phyloP scores from a whole-genome alignment of 371 early-diverging fungal species.

The Chytridium lagenaria region DNA sequence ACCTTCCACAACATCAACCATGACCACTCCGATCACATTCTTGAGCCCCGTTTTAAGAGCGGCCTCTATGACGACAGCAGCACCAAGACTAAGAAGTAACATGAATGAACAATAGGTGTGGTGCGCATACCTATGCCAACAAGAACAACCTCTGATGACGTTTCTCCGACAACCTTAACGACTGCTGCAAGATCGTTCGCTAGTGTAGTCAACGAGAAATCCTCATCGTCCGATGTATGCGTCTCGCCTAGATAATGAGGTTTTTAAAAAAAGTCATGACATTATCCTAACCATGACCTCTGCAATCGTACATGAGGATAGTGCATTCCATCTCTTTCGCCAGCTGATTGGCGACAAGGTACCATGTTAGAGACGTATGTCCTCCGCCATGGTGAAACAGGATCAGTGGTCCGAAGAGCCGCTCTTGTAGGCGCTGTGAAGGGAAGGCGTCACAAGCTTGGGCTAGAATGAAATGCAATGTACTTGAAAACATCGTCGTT shows the following conservation, averaged over 20 bases:
- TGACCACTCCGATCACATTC: constrained; percentile 73
- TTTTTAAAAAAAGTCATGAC: constrained; percentile 45
- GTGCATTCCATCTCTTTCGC: constrained; percentile 53
- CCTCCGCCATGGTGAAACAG: constrained; percentile 93
- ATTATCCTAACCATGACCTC: constrained; percentile 79
- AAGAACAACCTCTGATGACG: constrained; percentile 64
- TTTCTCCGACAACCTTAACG: constrained; percentile 41
- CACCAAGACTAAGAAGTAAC: constrained; percentile 79
- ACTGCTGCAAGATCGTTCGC: constrained; percentile 65
- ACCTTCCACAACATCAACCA: constrained; percentile 94
- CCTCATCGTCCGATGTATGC: constrained; percentile 55
- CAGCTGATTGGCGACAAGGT: constrained; percentile 60
- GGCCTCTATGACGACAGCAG: constrained; percentile 81
- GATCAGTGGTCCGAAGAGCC: constrained; percentile 64
- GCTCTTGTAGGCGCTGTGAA: background rate
- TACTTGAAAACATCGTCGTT: constrained; percentile 12
- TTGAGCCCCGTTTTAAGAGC: constrained; percentile 54
- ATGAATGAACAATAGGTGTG: background rate
- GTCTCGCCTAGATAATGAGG: constrained; percentile 64
- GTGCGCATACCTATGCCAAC: constrained; percentile 74
- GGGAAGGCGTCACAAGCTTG: background rate
- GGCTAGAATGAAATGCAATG: background rate
- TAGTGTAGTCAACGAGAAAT: constrained; percentile 65
- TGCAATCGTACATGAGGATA: constrained; percentile 74
- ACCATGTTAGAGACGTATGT: constrained; percentile 79